These are phyloP conservation scores for Jamesozyma piceae DNA, from an alignment of 805 yeast species.

Conservation along the genomic window DNA sequence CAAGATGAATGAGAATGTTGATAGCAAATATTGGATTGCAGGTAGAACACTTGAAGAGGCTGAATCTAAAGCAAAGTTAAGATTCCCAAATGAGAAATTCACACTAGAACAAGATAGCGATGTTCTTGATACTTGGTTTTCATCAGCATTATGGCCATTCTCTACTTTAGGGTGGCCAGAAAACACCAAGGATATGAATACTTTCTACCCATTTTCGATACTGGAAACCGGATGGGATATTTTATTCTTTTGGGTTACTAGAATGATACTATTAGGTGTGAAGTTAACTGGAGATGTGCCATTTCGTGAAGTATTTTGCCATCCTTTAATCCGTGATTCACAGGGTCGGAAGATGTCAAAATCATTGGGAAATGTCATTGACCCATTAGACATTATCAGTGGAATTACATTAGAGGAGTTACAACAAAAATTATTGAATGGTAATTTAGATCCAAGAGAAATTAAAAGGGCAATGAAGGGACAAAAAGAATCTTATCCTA, in stretches of 20 bases:
- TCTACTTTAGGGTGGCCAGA: conserved; percentile 94
- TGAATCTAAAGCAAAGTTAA: conserved; percentile 57
- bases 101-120: conserved; percentile 89
- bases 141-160: conserved; percentile 95
- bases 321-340: conserved; percentile 95
- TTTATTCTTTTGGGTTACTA: conserved; percentile 94
- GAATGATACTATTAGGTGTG: conserved; percentile 86
- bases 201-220: conserved; percentile 81
- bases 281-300: conserved; percentile 86
- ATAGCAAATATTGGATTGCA: conserved; percentile 78
- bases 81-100: conserved; percentile 59
- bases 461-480: conserved; percentile 76
- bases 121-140: conserved; percentile 98
- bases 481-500: conserved; percentile 78
- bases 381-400: conserved; percentile 83
- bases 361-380: conserved; percentile 91
- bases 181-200: conserved; percentile 56
- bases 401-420: conserved; percentile 73
- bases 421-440: conserved; percentile 62
- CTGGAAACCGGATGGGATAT: conserved; percentile 99
- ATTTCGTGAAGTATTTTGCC: conserved; percentile 92
- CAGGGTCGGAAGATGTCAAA: conserved; percentile 98
- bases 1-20: conserved; percentile 31
- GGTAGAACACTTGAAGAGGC: conserved; percentile 82
- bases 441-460: conserved; percentile 83